Evolutionary conservation across 179 eudicot species (phyloP).

Genomic region (Silene coronaria): DNA sequence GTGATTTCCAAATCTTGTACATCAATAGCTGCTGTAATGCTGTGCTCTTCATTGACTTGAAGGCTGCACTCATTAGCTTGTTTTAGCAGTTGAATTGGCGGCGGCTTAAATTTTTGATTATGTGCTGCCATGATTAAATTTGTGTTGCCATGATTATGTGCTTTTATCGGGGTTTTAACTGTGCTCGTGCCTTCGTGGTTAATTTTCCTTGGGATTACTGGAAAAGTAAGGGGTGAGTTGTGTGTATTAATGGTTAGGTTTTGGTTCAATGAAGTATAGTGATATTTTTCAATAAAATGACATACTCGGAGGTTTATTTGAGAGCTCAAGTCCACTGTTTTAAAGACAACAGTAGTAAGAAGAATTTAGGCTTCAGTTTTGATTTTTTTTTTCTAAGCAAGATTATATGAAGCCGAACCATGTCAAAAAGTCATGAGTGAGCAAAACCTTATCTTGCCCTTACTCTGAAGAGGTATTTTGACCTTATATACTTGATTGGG

Average conservation of each 20-base stretch:
- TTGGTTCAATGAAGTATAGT: not conserved
- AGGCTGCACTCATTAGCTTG: not conserved
- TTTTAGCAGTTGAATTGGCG: not conserved
- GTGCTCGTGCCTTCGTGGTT: not conserved
- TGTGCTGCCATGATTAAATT: too few relatives aligned
- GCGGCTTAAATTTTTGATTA: too few relatives aligned
- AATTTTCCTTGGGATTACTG: not conserved
- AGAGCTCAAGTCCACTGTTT: not conserved
- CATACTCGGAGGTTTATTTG: not conserved
- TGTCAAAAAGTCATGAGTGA: not conserved
- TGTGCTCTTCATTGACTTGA: not conserved
- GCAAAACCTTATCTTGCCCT: not conserved
- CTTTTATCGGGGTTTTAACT: not conserved
- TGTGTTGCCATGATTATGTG: not conserved
- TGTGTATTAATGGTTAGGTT: not conserved
- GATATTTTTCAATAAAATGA: not conserved
- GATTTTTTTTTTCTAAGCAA: not conserved
- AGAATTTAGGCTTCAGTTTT: not conserved
- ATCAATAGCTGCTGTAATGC: not conserved
- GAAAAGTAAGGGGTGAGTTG: not conserved
- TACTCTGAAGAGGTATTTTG: not conserved
- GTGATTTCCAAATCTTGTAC: slow-evolving; percentile 26
- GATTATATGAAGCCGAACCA: not conserved
- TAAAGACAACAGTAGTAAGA: not conserved
- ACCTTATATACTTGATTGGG: not conserved